These are phyloP conservation scores for Curvularia sp. DNA, from an alignment of 2,329 filamentous ascomycete species.

Conservation along the genomic window DNA sequence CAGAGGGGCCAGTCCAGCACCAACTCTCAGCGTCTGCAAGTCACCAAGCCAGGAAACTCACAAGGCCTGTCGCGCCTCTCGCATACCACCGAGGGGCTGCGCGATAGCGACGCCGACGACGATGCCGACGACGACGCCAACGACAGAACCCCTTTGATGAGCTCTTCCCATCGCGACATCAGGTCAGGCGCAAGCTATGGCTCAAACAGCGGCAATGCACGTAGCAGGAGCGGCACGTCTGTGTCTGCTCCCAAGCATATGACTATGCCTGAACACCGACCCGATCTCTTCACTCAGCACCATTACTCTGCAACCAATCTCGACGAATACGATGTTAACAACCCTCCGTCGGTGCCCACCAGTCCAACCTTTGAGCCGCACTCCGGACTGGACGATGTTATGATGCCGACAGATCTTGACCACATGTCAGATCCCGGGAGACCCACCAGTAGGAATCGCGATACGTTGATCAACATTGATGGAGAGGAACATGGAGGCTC, in stretches of 20 bases:
- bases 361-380: conserved; percentile 63
- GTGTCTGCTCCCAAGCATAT: conserved; percentile 38
- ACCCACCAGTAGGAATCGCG: conserved; percentile 43
- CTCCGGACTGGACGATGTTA: conserved; percentile 65
- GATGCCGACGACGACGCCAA: conserved; percentile 49
- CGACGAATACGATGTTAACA: conserved; percentile 67
- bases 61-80: conserved; percentile 40
- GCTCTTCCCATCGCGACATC: conserved; percentile 45
- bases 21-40: conserved; percentile 28
- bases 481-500: conserved; percentile 60
- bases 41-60: conserved; percentile 16
- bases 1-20: conserved; percentile 34
- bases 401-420: conserved; percentile 70
- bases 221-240: conserved; percentile 43
- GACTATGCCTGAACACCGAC: conserved; percentile 21
- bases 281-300: conserved; percentile 33
- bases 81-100: conserved; percentile 31
- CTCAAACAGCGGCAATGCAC: conserved; percentile 37
- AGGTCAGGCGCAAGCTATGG: conserved; percentile 47
- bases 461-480: conserved; percentile 61
- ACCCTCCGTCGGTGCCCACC: conserved; percentile 67
- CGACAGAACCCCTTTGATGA: conserved; percentile 64
- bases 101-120: conserved; percentile 59
- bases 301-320: conserved; percentile 43
- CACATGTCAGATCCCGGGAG: conserved; percentile 30